Base-by-base conservation (phyloP, 495 filamentous ascomycete species). In the Aspergillus conjunctus region DNA sequence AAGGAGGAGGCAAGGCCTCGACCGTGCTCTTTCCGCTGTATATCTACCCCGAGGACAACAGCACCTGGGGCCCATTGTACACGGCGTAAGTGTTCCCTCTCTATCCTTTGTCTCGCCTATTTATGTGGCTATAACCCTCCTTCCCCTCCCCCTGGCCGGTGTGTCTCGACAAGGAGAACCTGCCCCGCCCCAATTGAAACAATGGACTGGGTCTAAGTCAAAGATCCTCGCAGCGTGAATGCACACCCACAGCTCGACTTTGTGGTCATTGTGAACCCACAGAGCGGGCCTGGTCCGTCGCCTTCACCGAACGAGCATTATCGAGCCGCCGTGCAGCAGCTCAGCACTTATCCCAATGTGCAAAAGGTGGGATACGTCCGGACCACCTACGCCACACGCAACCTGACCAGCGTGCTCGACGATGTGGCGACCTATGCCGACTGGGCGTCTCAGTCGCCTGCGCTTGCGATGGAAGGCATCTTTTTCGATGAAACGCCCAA, bases 1-100 rank as follows among this genome's bases (percentile, higher is more conserved):
- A 58, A 4, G 37, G 58, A 4, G 51, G 51, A 14, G n/a, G n/a
- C n/a, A 41, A 60, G 48, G 7, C 72, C 2, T 73, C 71, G 20
- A 75, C 70, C 30, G 63, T 84, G 31, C 60, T 84, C 31, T 65
- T 83, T 21, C 81, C 83, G 3, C 69, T 85, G 18, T 85, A 84
- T 64, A 55, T 73, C 39, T 83, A 78, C 66, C 83, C 82, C 1
- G 63, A 59, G 7, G 51, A 48, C n/a, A 64, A 63, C 26, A 65
- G 62, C n/a, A 71, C 71, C 48, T 85, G 83, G 82, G 49, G 58
- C 11, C 69, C 77, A 20, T 69, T 79, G 53, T 72, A 74, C 49
- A 61, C 73, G 3, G 68, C 69, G 60, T 58, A 31, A 22, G 60
- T 62, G 10, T 17, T n/a, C 37, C 7, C 34, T 26, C 30, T 51